phyloP scores from a whole-genome alignment of 2,329 filamentous ascomycete genomes.

The Colletotrichum sp. region DNA sequence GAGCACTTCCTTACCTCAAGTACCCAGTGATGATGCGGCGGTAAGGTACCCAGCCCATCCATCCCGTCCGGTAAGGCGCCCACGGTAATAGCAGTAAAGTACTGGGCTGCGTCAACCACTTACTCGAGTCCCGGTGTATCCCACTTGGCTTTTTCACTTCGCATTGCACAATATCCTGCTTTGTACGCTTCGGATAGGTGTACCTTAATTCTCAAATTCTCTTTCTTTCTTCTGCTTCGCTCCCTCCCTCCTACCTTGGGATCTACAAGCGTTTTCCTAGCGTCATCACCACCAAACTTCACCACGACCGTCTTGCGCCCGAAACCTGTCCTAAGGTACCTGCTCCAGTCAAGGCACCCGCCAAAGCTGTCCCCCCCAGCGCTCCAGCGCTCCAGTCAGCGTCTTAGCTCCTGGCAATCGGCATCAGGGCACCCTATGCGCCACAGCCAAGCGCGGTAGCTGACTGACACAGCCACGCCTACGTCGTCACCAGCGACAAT shows the following conservation, averaged over 20 bases:
- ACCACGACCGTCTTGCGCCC: background rate
- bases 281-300: background rate
- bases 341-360: conserved; percentile 3
- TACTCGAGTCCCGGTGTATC: background rate
- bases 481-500: conserved; percentile 36
- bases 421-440: conserved; percentile 5
- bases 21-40: background rate
- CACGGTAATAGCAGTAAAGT: background rate
- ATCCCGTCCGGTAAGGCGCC: background rate
- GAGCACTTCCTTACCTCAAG: background rate
- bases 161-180: conserved; percentile 2
- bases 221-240: background rate
- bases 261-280: background rate
- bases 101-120: background rate
- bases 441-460: conserved; percentile 24
- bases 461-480: conserved; percentile 28
- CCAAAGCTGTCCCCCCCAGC: background rate
- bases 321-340: background rate
- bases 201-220: background rate
- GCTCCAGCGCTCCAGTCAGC: background rate
- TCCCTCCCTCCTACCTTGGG: background rate
- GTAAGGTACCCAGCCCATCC: background rate
- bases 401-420: conserved; percentile 11
- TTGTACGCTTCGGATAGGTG: background rate
- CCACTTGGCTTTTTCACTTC: conserved; percentile 1